Percentiles rank a stretch among this genome's conserved stretches.
phyloP scores from a whole-genome alignment of 306 rosid genomes.

The Alnus rubra region DNA sequence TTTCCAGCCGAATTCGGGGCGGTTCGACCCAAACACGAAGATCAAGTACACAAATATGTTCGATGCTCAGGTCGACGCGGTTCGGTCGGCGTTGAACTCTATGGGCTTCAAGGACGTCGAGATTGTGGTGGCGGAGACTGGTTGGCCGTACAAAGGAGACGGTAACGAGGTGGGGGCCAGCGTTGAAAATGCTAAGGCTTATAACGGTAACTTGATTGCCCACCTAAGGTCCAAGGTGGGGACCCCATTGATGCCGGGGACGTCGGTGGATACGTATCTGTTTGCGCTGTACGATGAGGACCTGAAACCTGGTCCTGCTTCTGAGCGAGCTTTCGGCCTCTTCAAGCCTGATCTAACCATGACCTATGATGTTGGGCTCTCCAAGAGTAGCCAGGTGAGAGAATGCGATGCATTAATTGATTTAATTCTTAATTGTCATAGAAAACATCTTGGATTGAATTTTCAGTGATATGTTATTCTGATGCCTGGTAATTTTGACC shows the following conservation, averaged over 20 bases:
- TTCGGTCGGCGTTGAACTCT: slow-evolving; percentile 79
- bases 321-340: slow-evolving; percentile 88
- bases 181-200: slow-evolving; percentile 83
- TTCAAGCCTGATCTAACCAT: slow-evolving; percentile 81
- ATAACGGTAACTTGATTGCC: slow-evolving; percentile 70
- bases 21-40: slow-evolving; percentile 76
- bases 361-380: slow-evolving; percentile 80
- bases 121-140: slow-evolving; percentile 95
- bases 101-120: slow-evolving; percentile 77
- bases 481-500: no score
- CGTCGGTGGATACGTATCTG: slow-evolving; percentile 83
- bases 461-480: no score
- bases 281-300: slow-evolving; percentile 91
- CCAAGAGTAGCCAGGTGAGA: slow-evolving; percentile 52
- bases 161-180: slow-evolving; percentile 78
- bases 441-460: no score
- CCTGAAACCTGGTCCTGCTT: slow-evolving; percentile 85
- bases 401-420: not conserved
- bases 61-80: slow-evolving; percentile 94
- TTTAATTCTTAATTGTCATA: no score
- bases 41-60: slow-evolving; percentile 95
- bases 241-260: slow-evolving; percentile 95
- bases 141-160: slow-evolving; percentile 99
- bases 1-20: slow-evolving; percentile 89
- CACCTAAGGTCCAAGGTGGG: slow-evolving; percentile 91